Conservation (phyloP, 1,284 basidiomycete genomes). For the Fomitiporia mediterranea region DNA sequence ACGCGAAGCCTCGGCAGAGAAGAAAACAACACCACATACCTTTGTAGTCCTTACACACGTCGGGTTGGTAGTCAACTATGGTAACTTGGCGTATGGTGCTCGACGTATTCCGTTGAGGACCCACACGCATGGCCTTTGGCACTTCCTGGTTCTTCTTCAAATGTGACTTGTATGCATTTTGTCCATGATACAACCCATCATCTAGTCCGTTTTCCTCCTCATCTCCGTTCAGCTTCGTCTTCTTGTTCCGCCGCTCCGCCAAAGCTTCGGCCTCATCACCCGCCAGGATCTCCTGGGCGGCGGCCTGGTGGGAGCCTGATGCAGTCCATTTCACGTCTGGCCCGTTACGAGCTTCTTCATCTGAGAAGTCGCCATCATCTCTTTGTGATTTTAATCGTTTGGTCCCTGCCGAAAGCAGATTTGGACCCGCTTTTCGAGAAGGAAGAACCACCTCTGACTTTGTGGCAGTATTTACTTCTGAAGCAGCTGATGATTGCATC, state of each 20-base stretch:
- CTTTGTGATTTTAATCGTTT: constrained; percentile 69
- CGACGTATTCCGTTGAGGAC: constrained; percentile 72
- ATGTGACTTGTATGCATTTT: constrained; percentile 78
- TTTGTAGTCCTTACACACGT: constrained; percentile 99
- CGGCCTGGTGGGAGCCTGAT: constrained; percentile 60
- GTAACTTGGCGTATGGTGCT: constrained; percentile 94
- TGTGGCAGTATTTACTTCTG: constrained; percentile 36
- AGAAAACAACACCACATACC: constrained; percentile 43
- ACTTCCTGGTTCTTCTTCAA: constrained; percentile 78
- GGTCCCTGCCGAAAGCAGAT: constrained; percentile 79
- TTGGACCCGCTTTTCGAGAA: constrained; percentile 57
- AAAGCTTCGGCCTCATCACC: constrained; percentile 77
- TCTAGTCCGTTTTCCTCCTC: constrained; percentile 61
- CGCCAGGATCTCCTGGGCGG: constrained; percentile 67
- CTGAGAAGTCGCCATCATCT: constrained; percentile 36
- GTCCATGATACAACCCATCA: constrained; percentile 88
- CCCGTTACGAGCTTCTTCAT: constrained; percentile 50
- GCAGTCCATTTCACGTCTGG: constrained; percentile 79
- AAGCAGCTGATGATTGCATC: constrained; percentile 24
- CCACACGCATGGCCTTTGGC: constrained; percentile 86
- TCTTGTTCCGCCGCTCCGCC: constrained; percentile 57
- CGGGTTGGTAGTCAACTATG: constrained; percentile 96
- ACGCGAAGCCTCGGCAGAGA: constrained; percentile 22
- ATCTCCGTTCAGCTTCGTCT: constrained; percentile 49
- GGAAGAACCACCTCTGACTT: constrained; percentile 73